Evolutionary conservation across 129 eudicot species (phyloP), one percentile per base, ranked within the genome.

Genomic region (Tagetes patula): DNA sequence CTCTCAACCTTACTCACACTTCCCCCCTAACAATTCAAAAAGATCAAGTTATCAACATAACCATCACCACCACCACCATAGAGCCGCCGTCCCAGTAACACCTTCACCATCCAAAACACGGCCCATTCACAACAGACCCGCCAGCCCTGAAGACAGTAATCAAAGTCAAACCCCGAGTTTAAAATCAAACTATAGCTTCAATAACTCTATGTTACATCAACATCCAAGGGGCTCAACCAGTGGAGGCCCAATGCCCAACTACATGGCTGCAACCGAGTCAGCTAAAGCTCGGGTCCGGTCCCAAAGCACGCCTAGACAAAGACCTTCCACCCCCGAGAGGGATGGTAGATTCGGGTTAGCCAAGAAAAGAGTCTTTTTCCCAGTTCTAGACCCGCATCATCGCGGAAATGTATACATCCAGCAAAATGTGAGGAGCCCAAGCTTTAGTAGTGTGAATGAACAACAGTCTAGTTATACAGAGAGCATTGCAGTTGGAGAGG

Each of bases 241-340:
- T 6, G 77, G 77, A 33, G 79, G 82, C n/a, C 6, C 87, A 42
- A 65, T 82, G 63, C 97, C 97, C 27, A 88, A 88, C 45, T 87
- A 91, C 83, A 91, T 91, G 97, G 91, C 89, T 71, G 91, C 95
- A 74, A 91, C 97, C 1, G 97, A 91, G 77, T 91, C 97, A 13
- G 95, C 97, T 2, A 87, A 84, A 84, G 91, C 97, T 9, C 75
- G 95, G 56, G 71, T 81, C 6, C 85, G 97, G 61, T 87, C 97
- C 31, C 97, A 87, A 67, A 91, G 97, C 65, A 90, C 97, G 20
- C 97, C 97, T 0, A 82, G 91, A 71, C 95, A 88, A 65, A 80
- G 95, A 73, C 89, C 88, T 27, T 62, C 85, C 1, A 88, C 97
- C 31, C 95, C 97, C 0, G 96, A 87, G 60, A 75, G 89, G 63